Base-by-base conservation (phyloP, 108 stramenopile species). In the Stephanodiscus minutulus region DNA sequence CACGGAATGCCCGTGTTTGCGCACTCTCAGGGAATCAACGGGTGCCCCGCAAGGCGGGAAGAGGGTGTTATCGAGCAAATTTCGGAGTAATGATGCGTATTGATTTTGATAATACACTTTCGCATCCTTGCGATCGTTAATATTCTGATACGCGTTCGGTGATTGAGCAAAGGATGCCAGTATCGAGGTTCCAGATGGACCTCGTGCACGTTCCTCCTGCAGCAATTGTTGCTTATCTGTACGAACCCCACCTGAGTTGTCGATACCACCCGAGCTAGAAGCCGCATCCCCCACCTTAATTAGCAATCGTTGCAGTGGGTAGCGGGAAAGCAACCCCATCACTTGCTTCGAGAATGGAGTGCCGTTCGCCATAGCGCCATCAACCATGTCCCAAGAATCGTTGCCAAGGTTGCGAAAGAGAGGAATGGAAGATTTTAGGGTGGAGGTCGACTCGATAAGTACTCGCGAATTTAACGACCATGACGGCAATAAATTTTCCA, bases 41-140 rank as follows among this genome's bases (percentile, higher is more conserved):
- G 78, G 78, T 15, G 66, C 78, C 8, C 78, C 78, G 55, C 78
- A 79, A 15, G 78, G 60, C 9, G 78, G 71, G 22, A 79, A 72
- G 43, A 79, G 66, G 33, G 60, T 62, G 18, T 55, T 72, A 59
- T 79, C 71, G 7, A 72, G 37, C 25, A 79, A 49, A 63, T 79
- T 68, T 49, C 78, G 65, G 3, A 79, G 71, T 1, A 79, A 64
- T 33, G 71, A 72, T 53, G 78, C 61, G 46, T 79, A 72, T 50
- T 60, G 59, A 41, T 48, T 27, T 57, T 70, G 43, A 54, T 70
- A 70, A 49, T 59, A 12, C 4, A 31, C 58, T 61, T 49, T 71
- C 46, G 35, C 5, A 48, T 61, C 56, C 33, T 64, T 31, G 12
- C 35, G 33, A 17, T 53, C 48, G 48, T 39, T 52, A 13, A 4